Base-by-base conservation (phyloP, 805 yeast species). In the Kluyveromyces dobzhanskii region DNA sequence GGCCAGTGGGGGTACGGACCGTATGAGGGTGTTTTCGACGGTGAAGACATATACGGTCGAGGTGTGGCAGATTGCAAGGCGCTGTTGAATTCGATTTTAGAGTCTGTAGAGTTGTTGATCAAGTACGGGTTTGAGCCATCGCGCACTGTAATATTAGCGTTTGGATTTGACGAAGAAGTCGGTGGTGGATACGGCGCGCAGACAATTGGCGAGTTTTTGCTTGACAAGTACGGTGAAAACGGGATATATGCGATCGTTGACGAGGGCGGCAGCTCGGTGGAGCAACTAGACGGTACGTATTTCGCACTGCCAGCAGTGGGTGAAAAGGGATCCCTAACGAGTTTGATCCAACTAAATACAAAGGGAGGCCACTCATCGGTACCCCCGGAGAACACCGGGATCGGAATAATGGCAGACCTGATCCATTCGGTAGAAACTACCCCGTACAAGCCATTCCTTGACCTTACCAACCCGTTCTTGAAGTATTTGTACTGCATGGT, bases 121-220 rank as follows among this genome's bases (percentile, higher is more conserved):
- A 50, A 59, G 27, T 48, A 49, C 4, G 66, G 65, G 2, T 78
- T 67, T 58, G 38, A 51, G 25, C 80, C 82, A 11, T 53, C 66
- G 37, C 70, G 88, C 54, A 69, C 81, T 1, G 55, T 80, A 14
- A 46, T 82, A 16, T 56, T 76, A 3, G 76, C 80, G 0, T 77
- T 77, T 57, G 90, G 90, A 0, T 78, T 71, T 47, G 90, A 82
- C 52, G 90, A 82, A 62, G 90, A 82, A 55, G 69, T 72, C 31
- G 67, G 73, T 30, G 90, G 92, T 5, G 40, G 43, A 17, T 56
- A 63, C 4, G 86, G 87, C 43, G 88, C 88, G 3, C 39, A 47
- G 1, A 41, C 56, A 9, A 62, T 81, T 18, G 64, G 70, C 14
- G 40, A 64, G 38, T 58, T 61, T 37, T 54, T 82, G 27, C 54